A percentile compares a stretch with the other conserved stretches of the same genome.
These are phyloP conservation scores for Rhynchospora breviuscula DNA, from an alignment of 176 grass and related monocot species.

Conservation along the genomic window DNA sequence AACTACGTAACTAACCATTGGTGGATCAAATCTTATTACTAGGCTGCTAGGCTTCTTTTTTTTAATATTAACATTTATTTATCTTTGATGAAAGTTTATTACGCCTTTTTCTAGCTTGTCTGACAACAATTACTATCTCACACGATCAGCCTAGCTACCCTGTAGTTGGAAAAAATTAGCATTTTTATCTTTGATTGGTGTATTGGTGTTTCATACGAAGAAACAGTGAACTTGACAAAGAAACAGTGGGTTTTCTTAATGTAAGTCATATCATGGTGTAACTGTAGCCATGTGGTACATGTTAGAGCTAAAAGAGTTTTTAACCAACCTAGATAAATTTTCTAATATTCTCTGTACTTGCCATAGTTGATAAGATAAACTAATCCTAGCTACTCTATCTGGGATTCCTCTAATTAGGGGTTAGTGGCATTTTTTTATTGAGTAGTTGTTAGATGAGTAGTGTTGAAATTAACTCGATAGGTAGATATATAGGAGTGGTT, in stretches of 20 bases:
- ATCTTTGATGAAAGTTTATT: background rate
- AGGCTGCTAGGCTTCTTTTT: background rate
- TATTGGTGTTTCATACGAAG: background rate
- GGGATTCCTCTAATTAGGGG: background rate
- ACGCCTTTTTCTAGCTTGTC: background rate
- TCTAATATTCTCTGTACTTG: background rate
- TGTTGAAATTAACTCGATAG: background rate
- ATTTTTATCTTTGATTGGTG: background rate
- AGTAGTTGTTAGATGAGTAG: background rate
- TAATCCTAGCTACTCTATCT: background rate
- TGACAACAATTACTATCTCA: background rate
- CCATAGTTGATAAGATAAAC: constrained; percentile 3
- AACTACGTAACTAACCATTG: too few species aligned
- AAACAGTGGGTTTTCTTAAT: constrained; percentile 24
- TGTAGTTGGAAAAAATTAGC: background rate
- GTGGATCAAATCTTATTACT: background rate
- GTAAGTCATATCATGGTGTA: background rate
- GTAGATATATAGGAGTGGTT: background rate
- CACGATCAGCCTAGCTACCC: background rate
- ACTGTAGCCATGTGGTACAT: constrained; percentile 19
- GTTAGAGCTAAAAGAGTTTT: constrained; percentile 4
- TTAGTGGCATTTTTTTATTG: background rate
- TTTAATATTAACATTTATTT: background rate
- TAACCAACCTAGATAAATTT: constrained; percentile 6
- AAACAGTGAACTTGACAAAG: background rate